phyloP scores from a whole-genome alignment of 495 filamentous ascomycete genomes.

The Penicillium lagena region DNA sequence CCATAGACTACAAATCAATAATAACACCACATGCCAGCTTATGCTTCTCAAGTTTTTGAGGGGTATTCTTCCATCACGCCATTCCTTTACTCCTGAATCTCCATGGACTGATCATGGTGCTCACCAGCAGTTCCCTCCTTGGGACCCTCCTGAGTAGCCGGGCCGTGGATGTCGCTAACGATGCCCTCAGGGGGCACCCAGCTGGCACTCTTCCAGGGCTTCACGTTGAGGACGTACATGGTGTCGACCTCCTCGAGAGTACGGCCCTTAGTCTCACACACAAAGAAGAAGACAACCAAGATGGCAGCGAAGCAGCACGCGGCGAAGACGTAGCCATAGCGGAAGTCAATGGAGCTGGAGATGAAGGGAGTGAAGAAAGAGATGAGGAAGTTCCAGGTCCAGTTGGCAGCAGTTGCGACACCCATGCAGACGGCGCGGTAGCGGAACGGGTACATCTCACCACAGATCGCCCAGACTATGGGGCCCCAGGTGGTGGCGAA shows the following conservation, averaged over 20 bases:
- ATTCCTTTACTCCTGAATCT: slow-evolving; percentile 4
- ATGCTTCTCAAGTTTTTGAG: too few relatives aligned
- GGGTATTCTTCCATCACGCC: too few relatives aligned
- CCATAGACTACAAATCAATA: too few relatives aligned
- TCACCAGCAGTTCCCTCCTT: slow-evolving; percentile 16
- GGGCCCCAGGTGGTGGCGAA: slow-evolving; percentile 74
- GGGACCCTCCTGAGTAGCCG: slow-evolving; percentile 1
- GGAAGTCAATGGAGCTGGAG: slow-evolving; percentile 58
- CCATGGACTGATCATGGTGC: slow-evolving; percentile 17
- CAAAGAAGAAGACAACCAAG: slow-evolving; percentile 71
- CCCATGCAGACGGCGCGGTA: slow-evolving; percentile 73
- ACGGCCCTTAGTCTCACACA: slow-evolving; percentile 62
- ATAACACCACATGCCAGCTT: too few relatives aligned
- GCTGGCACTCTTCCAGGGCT: slow-evolving; percentile 56
- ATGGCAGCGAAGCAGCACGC: slow-evolving; percentile 58
- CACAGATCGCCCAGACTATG: slow-evolving; percentile 72
- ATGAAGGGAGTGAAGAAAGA: slow-evolving; percentile 82
- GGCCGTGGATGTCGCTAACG: slow-evolving; percentile 24
- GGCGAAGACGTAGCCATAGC: slow-evolving; percentile 77
- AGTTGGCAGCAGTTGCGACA: slow-evolving; percentile 74
- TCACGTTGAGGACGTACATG: slow-evolving; percentile 70
- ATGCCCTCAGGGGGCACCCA: slow-evolving; percentile 51
- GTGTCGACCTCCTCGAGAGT: slow-evolving; percentile 77
- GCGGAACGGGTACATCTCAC: slow-evolving; percentile 74
- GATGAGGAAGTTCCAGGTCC: slow-evolving; percentile 87